Base-by-base conservation (phyloP, 371 early-diverging fungal species). In the Mortierella sp. region DNA sequence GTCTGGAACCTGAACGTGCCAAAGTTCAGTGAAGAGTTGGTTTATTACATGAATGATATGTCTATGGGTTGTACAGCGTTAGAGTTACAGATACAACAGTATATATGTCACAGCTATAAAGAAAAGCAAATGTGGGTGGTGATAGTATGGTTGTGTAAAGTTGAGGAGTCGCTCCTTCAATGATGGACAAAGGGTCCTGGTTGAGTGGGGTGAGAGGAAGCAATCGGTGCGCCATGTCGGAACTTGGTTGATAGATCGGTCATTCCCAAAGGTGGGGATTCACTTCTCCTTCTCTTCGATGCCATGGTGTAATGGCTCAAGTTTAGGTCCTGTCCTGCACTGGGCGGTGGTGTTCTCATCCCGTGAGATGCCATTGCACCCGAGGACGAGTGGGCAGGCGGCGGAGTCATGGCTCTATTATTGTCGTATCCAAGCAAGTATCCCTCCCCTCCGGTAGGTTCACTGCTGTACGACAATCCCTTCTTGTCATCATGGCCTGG, bases 301-400 rank as follows among this genome's bases (percentile, higher is more conserved):
- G 31, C 58, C 44, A 62, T 19, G 10, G 58, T 31, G 34, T 69
- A 69, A 16, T 53, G 58, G 16, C 31, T 54, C 34, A 56, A 19
- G 19, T 47, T 61, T 22, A 72, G 19, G 24, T 66, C 66, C 31
- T 66, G 65, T 28, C 66, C 72, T 19, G 62, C 72, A 37, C 72
- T 72, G 2, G 63, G 62, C 14, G 72, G 72, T 21, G 72, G 72
- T n/a, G 72, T 72, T 54, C 72, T 56, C 72, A 72, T 72, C 25
- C 72, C 72, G 50, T 72, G 72, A 6, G 34, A n/a, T 13, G 31
- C 48, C 22, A 21, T 47, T n/a, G 56, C 16, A 7, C n/a, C 28
- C 29, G 39, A 27, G 1, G 54, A n/a, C 8, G 57, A 53, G 19
- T 56, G 25, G 3, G 55, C 28, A 16, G 54, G 63, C 17, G 67